Percentiles rank a stretch among this genome's conserved stretches.
Conservation (phyloP, 139 green algal species). For the Medakamo hakoo region DNA sequence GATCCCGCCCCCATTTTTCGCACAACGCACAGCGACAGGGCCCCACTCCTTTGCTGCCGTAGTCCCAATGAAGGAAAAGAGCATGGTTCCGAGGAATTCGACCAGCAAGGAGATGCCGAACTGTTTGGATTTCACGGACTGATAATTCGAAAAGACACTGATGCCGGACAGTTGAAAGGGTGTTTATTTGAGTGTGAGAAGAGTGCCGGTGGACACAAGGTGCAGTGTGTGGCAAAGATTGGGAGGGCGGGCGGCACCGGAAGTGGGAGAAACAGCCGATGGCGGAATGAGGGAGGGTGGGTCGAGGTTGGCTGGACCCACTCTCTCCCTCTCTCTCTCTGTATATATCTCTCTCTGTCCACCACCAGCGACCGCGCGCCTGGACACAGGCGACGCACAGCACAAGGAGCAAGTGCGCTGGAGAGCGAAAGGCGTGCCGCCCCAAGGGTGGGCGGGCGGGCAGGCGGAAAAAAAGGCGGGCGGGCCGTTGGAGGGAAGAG, state of each 20-base stretch:
- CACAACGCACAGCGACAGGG: no score
- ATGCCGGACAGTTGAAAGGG: neutral
- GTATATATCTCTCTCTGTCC: no score
- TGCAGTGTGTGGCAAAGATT: neutral
- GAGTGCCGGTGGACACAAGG: neutral
- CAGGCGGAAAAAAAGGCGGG: no score
- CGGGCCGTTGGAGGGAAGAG: no score
- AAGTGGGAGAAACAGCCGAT: neutral
- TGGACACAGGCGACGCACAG: no score
- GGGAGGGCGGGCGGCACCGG: neutral
- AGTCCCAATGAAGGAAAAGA: constrained; percentile 7
- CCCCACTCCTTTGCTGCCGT: neutral
- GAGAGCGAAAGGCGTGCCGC: no score
- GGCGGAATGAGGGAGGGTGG: no score
- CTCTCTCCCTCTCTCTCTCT: neutral
- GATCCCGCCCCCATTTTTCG: no score
- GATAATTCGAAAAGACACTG: constrained; percentile 3
- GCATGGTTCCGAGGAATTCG: constrained; percentile 5
- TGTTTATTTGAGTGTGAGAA: neutral
- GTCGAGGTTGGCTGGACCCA: no score
- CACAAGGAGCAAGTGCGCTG: no score
- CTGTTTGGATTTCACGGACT: neutral
- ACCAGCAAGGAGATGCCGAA: constrained; percentile 1
- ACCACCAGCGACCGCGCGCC: no score
- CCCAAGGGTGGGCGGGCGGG: no score